Evolutionary conservation across 2,329 filamentous ascomycete genomes (phyloP).

Genomic region (Talaromyces pinophilus): DNA sequence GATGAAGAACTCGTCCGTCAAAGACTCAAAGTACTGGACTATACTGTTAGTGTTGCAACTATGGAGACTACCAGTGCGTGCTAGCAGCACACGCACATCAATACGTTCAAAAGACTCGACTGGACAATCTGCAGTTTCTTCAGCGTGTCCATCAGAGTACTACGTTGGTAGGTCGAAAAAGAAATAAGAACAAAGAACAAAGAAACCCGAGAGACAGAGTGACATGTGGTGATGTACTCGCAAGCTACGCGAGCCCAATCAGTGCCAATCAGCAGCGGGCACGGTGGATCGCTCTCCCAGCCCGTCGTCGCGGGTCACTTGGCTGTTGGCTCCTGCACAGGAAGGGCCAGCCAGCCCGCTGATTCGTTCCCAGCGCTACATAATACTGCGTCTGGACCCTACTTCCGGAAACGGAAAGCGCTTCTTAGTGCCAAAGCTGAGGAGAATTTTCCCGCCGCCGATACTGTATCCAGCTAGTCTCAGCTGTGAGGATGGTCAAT

Average conservation of each 20-base stretch:
- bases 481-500: background rate
- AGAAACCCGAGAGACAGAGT: background rate
- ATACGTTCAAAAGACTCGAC: too few species aligned
- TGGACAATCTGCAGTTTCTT: too few species aligned
- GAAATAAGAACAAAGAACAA: background rate
- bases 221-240: background rate
- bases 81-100: background rate
- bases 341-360: background rate
- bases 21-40: background rate
- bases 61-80: background rate
- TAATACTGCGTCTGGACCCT: too few species aligned
- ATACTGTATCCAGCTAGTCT: background rate
- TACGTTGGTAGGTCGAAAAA: background rate
- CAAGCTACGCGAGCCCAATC: background rate
- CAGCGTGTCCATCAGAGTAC: too few species aligned
- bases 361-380: slow-evolving; percentile 10
- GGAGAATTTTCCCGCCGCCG: background rate
- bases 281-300: slow-evolving; percentile 11
- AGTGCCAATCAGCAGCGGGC: background rate
- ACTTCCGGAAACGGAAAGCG: slow-evolving; percentile 12
- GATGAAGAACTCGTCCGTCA: too few species aligned
- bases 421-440: background rate
- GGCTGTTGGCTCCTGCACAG: slow-evolving; percentile 13
- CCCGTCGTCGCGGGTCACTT: slow-evolving; percentile 20
- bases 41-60: background rate